A percentile compares a stretch with the other conserved stretches of the same genome.
phyloP scores from a whole-genome alignment of 768 basidiomycete species.

The Tulasnella sp. region DNA sequence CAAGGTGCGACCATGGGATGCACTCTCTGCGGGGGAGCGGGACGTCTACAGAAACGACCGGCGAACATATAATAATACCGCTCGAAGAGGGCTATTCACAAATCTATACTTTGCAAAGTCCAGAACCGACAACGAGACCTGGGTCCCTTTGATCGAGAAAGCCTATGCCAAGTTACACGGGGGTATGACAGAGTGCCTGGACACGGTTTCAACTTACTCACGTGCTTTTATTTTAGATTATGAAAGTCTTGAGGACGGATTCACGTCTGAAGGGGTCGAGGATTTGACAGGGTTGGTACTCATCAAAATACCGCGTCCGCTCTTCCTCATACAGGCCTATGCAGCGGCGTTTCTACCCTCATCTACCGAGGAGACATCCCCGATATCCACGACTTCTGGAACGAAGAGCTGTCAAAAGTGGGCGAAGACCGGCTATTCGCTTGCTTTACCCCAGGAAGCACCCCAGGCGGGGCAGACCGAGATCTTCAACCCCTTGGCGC shows the following conservation, averaged over 20 bases:
- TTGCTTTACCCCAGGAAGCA: conserved; percentile 40
- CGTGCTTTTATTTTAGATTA: conserved; percentile 36
- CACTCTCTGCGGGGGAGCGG: conserved; percentile 41
- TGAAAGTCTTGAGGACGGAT: conserved; percentile 42
- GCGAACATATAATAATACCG: conserved; percentile 43
- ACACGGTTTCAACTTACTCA: background rate
- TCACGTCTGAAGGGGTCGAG: conserved; percentile 50
- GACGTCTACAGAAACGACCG: conserved; percentile 50
- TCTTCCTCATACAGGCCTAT: background rate
- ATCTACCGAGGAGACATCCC: conserved; percentile 44
- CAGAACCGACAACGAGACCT: conserved; percentile 47
- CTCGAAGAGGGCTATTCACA: conserved; percentile 45
- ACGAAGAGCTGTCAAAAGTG: conserved; percentile 50
- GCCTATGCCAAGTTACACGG: conserved; percentile 58
- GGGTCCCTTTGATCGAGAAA: conserved; percentile 57
- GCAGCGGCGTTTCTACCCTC: conserved; percentile 21
- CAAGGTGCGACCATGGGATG: conserved; percentile 50
- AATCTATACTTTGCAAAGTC: conserved; percentile 49
- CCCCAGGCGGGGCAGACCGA: conserved; percentile 41
- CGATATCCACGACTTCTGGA: conserved; percentile 50
- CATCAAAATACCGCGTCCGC: background rate
- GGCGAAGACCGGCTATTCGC: conserved; percentile 51
- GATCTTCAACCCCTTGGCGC: conserved; percentile 43
- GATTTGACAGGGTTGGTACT: conserved; percentile 52
- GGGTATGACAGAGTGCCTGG: background rate